Evolutionary conservation across 805 yeast species (phyloP).

Genomic region (Teunomyces tritomae): DNA sequence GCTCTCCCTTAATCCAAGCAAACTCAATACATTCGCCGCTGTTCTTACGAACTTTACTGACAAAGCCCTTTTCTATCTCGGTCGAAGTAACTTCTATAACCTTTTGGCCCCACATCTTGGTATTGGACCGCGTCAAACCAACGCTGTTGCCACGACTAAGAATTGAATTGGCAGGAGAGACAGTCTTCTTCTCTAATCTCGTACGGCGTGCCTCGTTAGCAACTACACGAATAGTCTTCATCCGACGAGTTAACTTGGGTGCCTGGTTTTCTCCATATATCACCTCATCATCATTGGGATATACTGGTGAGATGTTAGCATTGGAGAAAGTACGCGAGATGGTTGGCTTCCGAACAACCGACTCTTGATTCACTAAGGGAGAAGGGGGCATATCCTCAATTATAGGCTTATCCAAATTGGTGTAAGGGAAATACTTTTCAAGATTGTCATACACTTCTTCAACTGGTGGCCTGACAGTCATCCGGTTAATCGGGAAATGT

Average conservation of each 20-base stretch:
- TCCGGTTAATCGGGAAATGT: slow-evolving; percentile 11
- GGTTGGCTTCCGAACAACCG: slow-evolving; percentile 22
- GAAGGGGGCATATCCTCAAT: slow-evolving; percentile 66
- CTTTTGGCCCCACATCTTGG: slow-evolving; percentile 97
- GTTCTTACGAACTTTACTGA: slow-evolving; percentile 61
- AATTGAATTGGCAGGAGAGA: background rate
- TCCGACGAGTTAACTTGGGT: slow-evolving; percentile 51
- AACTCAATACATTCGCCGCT: slow-evolving; percentile 75
- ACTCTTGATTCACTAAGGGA: slow-evolving; percentile 32
- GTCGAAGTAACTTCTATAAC: slow-evolving; percentile 86
- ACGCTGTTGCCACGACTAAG: slow-evolving; percentile 5
- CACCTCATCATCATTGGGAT: slow-evolving; percentile 29
- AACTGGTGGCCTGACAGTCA: slow-evolving; percentile 89
- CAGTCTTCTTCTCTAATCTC: slow-evolving; percentile 25
- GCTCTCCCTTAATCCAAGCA: slow-evolving; percentile 97
- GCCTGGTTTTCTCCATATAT: slow-evolving; percentile 33
- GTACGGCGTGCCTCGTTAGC: slow-evolving; percentile 77
- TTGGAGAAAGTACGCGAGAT: slow-evolving; percentile 45
- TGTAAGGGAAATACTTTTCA: slow-evolving; percentile 87
- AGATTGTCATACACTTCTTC: slow-evolving; percentile 90
- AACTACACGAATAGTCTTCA: slow-evolving; percentile 89
- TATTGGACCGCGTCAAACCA: slow-evolving; percentile 66
- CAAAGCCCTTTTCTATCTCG: slow-evolving; percentile 58
- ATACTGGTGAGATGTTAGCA: slow-evolving; percentile 38
- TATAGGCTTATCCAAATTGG: slow-evolving; percentile 89